Conservation (phyloP, 768 basidiomycete species). For the Cystofilobasidium bisporidii region DNA sequence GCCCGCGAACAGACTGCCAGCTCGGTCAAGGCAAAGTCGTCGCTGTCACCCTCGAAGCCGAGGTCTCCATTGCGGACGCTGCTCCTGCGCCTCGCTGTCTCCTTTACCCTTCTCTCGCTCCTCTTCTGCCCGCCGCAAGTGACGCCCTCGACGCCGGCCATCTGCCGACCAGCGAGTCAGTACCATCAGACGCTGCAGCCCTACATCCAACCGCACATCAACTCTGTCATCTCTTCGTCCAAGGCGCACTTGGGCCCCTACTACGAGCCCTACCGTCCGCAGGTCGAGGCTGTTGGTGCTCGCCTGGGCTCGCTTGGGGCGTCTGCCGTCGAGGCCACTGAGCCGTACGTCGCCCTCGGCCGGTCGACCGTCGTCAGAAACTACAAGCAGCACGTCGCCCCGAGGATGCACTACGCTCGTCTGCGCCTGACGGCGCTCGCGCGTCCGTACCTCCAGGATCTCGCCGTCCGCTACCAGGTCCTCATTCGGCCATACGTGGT, state of each 20-base stretch:
- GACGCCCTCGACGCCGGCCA: slow-evolving; percentile 28
- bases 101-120: slow-evolving; percentile 34
- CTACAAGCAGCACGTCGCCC: slow-evolving; percentile 30
- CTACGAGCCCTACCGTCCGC: slow-evolving; percentile 31
- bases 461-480: slow-evolving; percentile 27
- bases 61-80: neutral
- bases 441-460: slow-evolving; percentile 35
- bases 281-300: slow-evolving; percentile 21
- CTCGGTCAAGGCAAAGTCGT: neutral
- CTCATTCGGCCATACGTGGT: slow-evolving; percentile 30
- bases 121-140: slow-evolving; percentile 35
- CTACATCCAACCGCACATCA: slow-evolving; percentile 36
- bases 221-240: slow-evolving; percentile 18
- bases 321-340: slow-evolving; percentile 29
- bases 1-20: neutral
- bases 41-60: neutral
- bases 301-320: neutral
- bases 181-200: slow-evolving; percentile 36
- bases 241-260: slow-evolving; percentile 27
- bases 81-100: slow-evolving; percentile 25
- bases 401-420: slow-evolving; percentile 28
- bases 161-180: slow-evolving; percentile 36
- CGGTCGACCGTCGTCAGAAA: slow-evolving; percentile 28
- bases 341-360: slow-evolving; percentile 30
- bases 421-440: slow-evolving; percentile 30